phyloP scores from a whole-genome alignment of 2,329 filamentous ascomycete species.

The Colletotrichum navitas region DNA sequence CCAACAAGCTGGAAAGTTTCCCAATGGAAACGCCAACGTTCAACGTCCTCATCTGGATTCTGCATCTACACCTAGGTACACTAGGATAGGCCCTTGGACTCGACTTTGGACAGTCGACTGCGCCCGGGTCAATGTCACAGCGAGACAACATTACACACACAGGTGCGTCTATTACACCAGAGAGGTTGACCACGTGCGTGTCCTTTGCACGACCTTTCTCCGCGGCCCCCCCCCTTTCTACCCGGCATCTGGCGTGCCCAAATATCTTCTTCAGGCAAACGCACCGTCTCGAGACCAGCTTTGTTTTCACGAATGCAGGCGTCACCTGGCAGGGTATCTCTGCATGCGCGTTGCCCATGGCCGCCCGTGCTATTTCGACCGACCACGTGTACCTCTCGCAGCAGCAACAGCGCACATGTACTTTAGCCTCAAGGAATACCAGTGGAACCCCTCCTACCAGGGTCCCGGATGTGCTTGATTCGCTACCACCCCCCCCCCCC shows the following conservation, averaged over 20 bases:
- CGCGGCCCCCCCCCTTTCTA: slow-evolving; percentile 1
- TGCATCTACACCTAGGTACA: background rate
- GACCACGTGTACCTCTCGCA: slow-evolving; percentile 6
- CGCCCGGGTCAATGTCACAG: slow-evolving; percentile 7
- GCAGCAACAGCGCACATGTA: no score
- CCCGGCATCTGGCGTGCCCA: background rate
- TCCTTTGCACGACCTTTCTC: slow-evolving; percentile 10
- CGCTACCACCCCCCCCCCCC: slow-evolving; percentile 19
- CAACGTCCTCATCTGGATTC: background rate
- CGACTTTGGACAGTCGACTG: background rate
- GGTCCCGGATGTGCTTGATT: background rate
- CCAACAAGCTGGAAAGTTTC: slow-evolving; percentile 3
- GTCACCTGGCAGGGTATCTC: slow-evolving; percentile 5
- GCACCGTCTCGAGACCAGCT: background rate
- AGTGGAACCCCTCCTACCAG: slow-evolving; percentile 16
- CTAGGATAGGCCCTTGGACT: background rate
- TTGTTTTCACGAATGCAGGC: background rate
- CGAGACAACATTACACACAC: background rate
- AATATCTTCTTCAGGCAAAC: slow-evolving; percentile 5
- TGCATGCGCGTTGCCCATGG: background rate
- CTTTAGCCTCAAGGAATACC: slow-evolving; percentile 31
- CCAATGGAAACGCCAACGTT: background rate
- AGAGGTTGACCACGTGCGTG: slow-evolving; percentile 31
- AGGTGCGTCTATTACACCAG: background rate
- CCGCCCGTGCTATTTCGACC: background rate